Conservation (phyloP, 208 protist species). For the Trypanosoma mega region DNA sequence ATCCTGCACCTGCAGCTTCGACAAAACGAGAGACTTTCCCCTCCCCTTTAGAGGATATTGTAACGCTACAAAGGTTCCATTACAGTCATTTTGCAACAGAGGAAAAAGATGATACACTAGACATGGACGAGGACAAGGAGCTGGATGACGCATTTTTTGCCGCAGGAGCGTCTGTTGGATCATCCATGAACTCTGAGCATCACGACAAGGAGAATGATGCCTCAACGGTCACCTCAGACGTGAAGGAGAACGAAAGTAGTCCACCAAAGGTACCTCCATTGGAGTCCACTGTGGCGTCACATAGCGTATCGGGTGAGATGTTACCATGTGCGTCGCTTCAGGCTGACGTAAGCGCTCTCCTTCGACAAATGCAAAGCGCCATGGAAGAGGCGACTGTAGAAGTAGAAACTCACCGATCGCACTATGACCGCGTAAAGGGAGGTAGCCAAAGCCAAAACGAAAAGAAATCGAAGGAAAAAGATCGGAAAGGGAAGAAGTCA, state of each 20-base stretch:
- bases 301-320: no score
- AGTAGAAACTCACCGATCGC: background rate
- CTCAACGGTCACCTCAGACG: no score
- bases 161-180: background rate
- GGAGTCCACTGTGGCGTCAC: no score
- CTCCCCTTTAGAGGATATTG: no score
- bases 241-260: no score
- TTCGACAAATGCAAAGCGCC: conserved; percentile 17
- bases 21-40: background rate
- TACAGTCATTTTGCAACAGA: background rate
- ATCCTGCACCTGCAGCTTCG: background rate
- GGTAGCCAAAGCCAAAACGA: conserved; percentile 9
- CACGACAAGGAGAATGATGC: background rate
- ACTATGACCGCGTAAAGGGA: background rate
- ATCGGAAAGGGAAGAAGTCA: background rate
- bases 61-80: background rate
- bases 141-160: conserved; percentile 20
- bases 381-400: background rate
- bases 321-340: conserved; percentile 13
- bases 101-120: background rate
- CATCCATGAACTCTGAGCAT: background rate
- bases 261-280: no score
- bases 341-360: conserved; percentile 9
- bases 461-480: background rate
- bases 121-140: background rate